Percentiles rank a stretch among this genome's conserved stretches.
Evolutionary conservation across 352 stramenopile genomes (phyloP).

Genomic region (Pythium rhizo-oryzae): DNA sequence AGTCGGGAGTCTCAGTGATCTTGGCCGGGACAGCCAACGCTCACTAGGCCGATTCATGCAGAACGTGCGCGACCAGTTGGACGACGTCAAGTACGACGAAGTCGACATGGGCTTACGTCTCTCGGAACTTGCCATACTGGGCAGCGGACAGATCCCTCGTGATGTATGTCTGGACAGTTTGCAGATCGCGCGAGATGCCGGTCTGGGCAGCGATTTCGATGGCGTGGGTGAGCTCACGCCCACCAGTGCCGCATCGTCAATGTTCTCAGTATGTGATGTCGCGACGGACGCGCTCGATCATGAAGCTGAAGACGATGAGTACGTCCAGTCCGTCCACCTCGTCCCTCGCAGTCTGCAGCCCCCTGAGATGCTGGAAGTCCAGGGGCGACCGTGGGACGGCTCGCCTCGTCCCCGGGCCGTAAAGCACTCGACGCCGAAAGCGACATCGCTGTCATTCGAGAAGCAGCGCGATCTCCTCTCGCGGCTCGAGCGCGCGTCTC

Average conservation of each 20-base stretch:
- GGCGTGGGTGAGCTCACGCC: too few species aligned
- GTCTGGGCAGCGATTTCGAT: neutral
- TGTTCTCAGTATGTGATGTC: neutral
- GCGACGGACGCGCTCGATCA: neutral
- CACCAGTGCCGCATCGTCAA: neutral
- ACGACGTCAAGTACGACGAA: conserved; percentile 2
- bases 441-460: neutral
- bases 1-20: neutral
- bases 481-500: neutral
- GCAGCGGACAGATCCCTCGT: neutral
- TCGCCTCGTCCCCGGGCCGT: neutral
- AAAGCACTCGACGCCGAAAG: neutral
- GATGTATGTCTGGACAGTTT: neutral
- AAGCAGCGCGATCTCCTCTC: neutral
- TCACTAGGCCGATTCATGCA: neutral
- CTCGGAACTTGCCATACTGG: conserved; percentile 1
- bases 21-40: neutral
- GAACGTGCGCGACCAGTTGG: neutral
- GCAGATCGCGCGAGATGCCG: too few species aligned
- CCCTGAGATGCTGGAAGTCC: conserved; percentile 9
- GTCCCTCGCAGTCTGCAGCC: conserved; percentile 6
- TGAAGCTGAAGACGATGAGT: neutral
- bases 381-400: neutral
- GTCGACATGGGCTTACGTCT: neutral
- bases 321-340: neutral